Conservation (phyloP, 768 basidiomycete species). For the Serendipita sp. region DNA sequence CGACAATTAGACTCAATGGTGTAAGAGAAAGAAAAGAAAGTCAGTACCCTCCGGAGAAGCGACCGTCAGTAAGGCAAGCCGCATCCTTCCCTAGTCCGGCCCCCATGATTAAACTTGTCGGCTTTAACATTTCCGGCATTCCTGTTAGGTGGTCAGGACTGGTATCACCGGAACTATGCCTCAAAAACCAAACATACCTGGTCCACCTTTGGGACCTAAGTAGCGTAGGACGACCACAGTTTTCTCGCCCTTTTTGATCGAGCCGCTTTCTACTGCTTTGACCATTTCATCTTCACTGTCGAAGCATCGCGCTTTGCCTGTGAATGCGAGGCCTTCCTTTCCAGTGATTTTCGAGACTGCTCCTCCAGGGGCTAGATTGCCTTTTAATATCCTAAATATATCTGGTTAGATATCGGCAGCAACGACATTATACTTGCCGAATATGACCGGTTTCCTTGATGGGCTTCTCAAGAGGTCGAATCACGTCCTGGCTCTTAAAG, state of each 20-base stretch:
- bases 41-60: slow-evolving; percentile 85
- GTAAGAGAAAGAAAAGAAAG: slow-evolving; percentile 2
- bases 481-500: slow-evolving; percentile 55
- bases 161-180: not conserved
- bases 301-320: slow-evolving; percentile 84
- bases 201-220: slow-evolving; percentile 92
- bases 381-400: slow-evolving; percentile 57
- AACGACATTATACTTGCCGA: slow-evolving; percentile 31
- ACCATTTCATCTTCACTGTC: slow-evolving; percentile 81
- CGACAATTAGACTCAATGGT: slow-evolving; percentile 9
- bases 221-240: slow-evolving; percentile 90
- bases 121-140: slow-evolving; percentile 99
- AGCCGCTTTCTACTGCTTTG: slow-evolving; percentile 71
- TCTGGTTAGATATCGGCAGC: slow-evolving; percentile 10
- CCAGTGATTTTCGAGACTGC: slow-evolving; percentile 96
- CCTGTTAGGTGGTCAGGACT: slow-evolving; percentile 28
- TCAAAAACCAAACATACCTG: slow-evolving; percentile 37
- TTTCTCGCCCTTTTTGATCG: slow-evolving; percentile 90
- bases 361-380: slow-evolving; percentile 86
- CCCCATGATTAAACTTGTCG: slow-evolving; percentile 95
- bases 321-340: slow-evolving; percentile 81
- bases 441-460: slow-evolving; percentile 85
- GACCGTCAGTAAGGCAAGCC: slow-evolving; percentile 91
- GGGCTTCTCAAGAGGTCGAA: slow-evolving; percentile 71
- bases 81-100: slow-evolving; percentile 93